Base-by-base conservation (phyloP, 2,329 filamentous ascomycete genomes). In the Talaromyces sp. region DNA sequence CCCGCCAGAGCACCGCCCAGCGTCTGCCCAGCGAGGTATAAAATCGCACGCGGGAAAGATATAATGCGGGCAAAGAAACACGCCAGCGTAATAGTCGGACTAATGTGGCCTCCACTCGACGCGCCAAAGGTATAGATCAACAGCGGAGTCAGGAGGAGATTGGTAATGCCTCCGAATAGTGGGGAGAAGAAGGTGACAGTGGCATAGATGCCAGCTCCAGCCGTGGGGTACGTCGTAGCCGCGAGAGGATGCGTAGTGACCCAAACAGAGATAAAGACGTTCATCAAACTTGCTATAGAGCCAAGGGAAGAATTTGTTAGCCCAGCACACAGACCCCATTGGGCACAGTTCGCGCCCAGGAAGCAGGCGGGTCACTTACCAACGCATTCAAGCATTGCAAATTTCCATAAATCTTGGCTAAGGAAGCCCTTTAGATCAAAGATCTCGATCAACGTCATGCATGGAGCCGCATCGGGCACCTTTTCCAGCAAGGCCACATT, bases 51-150 rank as follows among this genome's bases (percentile, higher is more conserved):
- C 0, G 80, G 74, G 11, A 82, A 69, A 1, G 78, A 77, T 17
- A 77, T 77, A 11, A 82, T 67, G 0, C 79, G 75, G 1, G 77
- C 74, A 20, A 80, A 76, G 53, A 84, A 77, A 2, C 80, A 81
- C 2, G 77, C 73, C 42, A 83, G 74, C 0, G 80, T 82, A 54
- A 84, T 81, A 29, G 77, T 67, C 1, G 80, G 80, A 57, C 81
- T 83, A 50, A 83, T 65, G 59, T 83, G 81, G 1, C 77, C 80
- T 35, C 81, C 80, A 3, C 76, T 78, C 0, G 77, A 75, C 0
- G 79, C 75, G 4, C 73, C 76, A 13, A 77, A 76, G 8, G 75
- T 75, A 57, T 77, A 81, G 42, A 83, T 80, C 60, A 82, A 77
- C 1, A 80, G 60, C 1, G 78, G 65, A 14, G 81, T 65, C 42